Conservation (phyloP, 306 rosid genomes). For the Vigna hirtella region DNA sequence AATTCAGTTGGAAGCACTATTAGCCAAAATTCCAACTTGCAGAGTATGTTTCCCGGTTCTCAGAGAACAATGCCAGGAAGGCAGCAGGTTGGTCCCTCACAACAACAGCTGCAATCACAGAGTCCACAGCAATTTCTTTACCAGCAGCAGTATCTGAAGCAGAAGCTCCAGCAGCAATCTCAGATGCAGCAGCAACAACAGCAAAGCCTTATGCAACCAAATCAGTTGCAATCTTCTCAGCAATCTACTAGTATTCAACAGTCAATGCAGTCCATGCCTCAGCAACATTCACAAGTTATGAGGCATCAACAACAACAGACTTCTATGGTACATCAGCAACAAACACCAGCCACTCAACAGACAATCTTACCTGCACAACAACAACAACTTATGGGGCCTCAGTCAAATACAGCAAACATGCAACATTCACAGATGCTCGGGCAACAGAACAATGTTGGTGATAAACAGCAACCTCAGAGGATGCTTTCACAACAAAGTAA, state of each 20-base stretch:
- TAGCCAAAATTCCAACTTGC: conserved; percentile 70
- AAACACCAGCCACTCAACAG: conserved; percentile 68
- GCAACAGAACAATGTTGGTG: conserved; percentile 73
- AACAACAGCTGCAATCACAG: conserved; percentile 77
- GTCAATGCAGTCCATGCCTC: conserved; percentile 73
- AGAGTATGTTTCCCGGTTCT: conserved; percentile 68
- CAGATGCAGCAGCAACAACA: conserved; percentile 74
- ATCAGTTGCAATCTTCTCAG: conserved; percentile 82
- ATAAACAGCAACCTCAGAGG: conserved; percentile 82
- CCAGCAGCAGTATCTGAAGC: conserved; percentile 68
- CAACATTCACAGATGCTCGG: conserved; percentile 73
- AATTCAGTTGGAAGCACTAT: conserved; percentile 66
- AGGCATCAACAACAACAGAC: conserved; percentile 76
- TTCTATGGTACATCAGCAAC: conserved; percentile 72
- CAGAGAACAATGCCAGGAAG: conserved; percentile 82
- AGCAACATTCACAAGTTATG: conserved; percentile 81
- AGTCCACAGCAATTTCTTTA: conserved; percentile 62
- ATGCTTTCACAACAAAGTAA: conserved; percentile 77
- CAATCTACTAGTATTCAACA: conserved; percentile 77
- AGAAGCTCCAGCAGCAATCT: conserved; percentile 57
- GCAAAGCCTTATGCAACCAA: conserved; percentile 74
- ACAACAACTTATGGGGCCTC: conserved; percentile 70
- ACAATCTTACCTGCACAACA: conserved; percentile 62
- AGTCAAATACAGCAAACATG: conserved; percentile 67
- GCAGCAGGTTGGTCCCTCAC: conserved; percentile 76